phyloP scores from a whole-genome alignment of 495 filamentous ascomycete species.

The Neurospora tetrasperma region DNA sequence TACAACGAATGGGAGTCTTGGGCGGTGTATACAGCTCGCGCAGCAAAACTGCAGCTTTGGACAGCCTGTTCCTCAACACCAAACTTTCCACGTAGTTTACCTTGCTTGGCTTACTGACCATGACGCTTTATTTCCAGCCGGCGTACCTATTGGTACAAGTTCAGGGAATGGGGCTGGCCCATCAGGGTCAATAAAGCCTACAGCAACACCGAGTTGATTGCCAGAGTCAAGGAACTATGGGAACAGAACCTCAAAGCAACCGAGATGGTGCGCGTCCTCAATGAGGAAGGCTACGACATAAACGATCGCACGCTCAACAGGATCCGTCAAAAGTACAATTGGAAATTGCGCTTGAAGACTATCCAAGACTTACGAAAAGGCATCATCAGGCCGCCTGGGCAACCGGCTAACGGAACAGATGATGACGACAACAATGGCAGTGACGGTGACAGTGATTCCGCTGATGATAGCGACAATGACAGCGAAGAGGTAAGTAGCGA shows the following conservation, averaged over 20 bases:
- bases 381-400: slow-evolving; percentile 40
- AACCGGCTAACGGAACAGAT: slow-evolving; percentile 16
- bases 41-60: not conserved
- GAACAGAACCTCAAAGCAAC: slow-evolving; percentile 56
- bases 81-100: not conserved
- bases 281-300: slow-evolving; percentile 60
- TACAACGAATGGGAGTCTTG: slow-evolving; percentile 6
- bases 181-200: slow-evolving; percentile 59
- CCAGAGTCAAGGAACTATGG: slow-evolving; percentile 66
- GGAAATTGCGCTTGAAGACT: slow-evolving; percentile 44
- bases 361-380: slow-evolving; percentile 52
- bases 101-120: slow-evolving; percentile 7
- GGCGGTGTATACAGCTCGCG: not conserved
- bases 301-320: slow-evolving; percentile 50
- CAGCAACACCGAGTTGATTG: slow-evolving; percentile 54
- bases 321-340: not conserved
- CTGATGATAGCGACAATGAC: not conserved
- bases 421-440: slow-evolving; percentile 11
- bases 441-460: not conserved
- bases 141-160: slow-evolving; percentile 62
- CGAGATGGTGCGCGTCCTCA: slow-evolving; percentile 62
- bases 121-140: slow-evolving; percentile 39
- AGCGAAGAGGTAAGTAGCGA: slow-evolving; percentile 12
- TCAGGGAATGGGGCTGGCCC: slow-evolving; percentile 71
- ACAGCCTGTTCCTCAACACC: not conserved